Percentiles rank a stretch among this genome's conserved stretches.
phyloP scores from a whole-genome alignment of 2,329 filamentous ascomycete species.

The Chrysoporthe deuterocubensis region DNA sequence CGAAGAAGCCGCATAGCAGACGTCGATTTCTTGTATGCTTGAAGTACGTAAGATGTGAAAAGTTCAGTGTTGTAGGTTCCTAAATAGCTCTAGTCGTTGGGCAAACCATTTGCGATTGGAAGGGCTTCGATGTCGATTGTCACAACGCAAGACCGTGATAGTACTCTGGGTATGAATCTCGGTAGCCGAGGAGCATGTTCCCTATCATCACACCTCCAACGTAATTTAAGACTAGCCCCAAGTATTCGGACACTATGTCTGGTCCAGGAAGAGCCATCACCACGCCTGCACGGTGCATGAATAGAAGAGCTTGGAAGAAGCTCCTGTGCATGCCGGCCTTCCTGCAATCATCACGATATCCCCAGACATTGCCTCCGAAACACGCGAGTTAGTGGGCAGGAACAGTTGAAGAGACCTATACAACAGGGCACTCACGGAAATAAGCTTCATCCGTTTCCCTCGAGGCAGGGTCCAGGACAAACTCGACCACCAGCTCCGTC shows the following conservation, averaged over 20 bases:
- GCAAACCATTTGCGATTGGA: too few species aligned
- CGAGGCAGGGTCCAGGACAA: constrained; percentile 19
- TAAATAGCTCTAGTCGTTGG: too few species aligned
- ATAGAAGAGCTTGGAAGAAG: constrained; percentile 20
- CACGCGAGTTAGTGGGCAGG: not conserved
- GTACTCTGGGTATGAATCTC: constrained; percentile 21
- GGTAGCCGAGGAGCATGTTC: constrained; percentile 22
- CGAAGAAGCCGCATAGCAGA: too few species aligned
- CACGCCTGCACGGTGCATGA: constrained; percentile 27
- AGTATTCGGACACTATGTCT: constrained; percentile 4
- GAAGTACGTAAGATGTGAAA: too few species aligned
- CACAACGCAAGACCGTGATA: not conserved
- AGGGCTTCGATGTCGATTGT: not conserved
- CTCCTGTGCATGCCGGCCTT: constrained; percentile 21
- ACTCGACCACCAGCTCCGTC: constrained; percentile 21
- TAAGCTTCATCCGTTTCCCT: constrained; percentile 24
- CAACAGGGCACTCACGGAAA: constrained; percentile 16
- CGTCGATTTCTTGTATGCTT: too few species aligned
- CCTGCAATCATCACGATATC: constrained; percentile 23
- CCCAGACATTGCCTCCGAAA: constrained; percentile 23
- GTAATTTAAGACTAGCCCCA: constrained; percentile 19
- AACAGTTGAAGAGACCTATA: not conserved
- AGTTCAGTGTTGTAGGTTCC: too few species aligned
- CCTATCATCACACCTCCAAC: constrained; percentile 23
- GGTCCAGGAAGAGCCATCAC: constrained; percentile 22